phyloP scores from a whole-genome alignment of 768 basidiomycete species.

The Mycena galericulata region DNA sequence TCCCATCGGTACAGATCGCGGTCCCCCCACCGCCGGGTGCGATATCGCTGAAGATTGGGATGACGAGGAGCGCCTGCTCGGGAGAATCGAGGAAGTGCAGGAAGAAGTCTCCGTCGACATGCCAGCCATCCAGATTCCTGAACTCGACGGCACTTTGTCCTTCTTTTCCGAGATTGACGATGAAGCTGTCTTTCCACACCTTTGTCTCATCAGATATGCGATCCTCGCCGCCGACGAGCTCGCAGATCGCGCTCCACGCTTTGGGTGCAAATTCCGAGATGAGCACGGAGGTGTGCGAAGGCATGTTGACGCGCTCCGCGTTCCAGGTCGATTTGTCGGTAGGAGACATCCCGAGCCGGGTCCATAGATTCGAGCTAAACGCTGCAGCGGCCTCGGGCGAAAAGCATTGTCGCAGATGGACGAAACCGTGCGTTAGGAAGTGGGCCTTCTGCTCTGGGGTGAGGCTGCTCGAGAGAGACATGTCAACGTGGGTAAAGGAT shows the following conservation, averaged over 20 bases:
- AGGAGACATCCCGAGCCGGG: slow-evolving; percentile 63
- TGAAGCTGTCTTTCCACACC: slow-evolving; percentile 70
- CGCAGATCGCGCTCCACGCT: slow-evolving; percentile 72
- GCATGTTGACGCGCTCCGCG: slow-evolving; percentile 67
- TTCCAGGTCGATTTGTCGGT: slow-evolving; percentile 68
- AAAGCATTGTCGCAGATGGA: slow-evolving; percentile 66
- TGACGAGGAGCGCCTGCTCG: slow-evolving; percentile 72
- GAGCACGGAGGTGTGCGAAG: slow-evolving; percentile 58
- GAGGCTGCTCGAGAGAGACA: slow-evolving; percentile 15
- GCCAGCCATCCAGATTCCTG: slow-evolving; percentile 69
- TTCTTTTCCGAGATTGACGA: slow-evolving; percentile 69
- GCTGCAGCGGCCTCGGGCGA: slow-evolving; percentile 61
- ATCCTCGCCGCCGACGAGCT: slow-evolving; percentile 70
- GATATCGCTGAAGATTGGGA: slow-evolving; percentile 72
- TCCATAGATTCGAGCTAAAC: slow-evolving; percentile 65
- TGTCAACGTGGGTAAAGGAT: neutral
- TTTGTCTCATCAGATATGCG: slow-evolving; percentile 62
- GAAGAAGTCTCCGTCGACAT: slow-evolving; percentile 72
- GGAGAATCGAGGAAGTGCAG: slow-evolving; percentile 74
- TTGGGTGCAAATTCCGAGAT: slow-evolving; percentile 66
- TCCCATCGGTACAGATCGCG: slow-evolving; percentile 69
- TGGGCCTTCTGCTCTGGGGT: slow-evolving; percentile 62
- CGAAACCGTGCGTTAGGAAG: slow-evolving; percentile 68
- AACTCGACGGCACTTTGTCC: slow-evolving; percentile 51
- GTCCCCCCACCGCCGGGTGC: slow-evolving; percentile 67